phyloP scores from a whole-genome alignment of 441 rosid genomes.

The Brassica hybrid region DNA sequence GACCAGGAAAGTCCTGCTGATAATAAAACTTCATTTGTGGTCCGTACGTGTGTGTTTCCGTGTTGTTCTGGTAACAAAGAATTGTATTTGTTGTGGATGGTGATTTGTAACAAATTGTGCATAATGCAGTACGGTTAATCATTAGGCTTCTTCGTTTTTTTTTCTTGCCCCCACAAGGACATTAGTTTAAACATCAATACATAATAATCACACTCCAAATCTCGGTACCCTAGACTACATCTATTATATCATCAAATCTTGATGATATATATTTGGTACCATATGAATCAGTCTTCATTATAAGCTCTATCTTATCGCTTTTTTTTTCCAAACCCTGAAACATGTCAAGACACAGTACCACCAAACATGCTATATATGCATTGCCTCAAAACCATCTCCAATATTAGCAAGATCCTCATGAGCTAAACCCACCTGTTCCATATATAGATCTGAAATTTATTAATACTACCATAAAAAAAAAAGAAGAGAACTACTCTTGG shows the following conservation, averaged over 20 bases:
- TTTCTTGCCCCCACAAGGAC: conserved; percentile 4
- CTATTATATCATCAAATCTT: conserved; percentile 19
- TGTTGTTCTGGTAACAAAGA: conserved; percentile 33
- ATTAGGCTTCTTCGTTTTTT: conserved; percentile 8
- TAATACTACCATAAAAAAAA: conserved; percentile 11
- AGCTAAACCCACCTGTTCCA: conserved; percentile 70
- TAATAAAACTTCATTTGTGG: background rate
- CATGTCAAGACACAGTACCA: conserved; percentile 55
- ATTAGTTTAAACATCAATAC: conserved; percentile 25
- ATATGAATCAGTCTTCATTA: conserved; percentile 41
- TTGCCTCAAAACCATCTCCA: conserved; percentile 57
- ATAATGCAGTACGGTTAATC: background rate
- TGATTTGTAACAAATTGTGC: background rate
- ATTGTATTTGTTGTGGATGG: background rate
- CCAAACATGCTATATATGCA: conserved; percentile 61
- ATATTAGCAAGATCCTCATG: conserved; percentile 64
- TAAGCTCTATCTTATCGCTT: conserved; percentile 46
- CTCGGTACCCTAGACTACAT: conserved; percentile 20
- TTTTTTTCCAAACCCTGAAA: conserved; percentile 73
- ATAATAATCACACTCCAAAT: conserved; percentile 28
- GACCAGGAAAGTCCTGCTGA: conserved; percentile 44
- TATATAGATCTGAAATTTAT: conserved; percentile 23
- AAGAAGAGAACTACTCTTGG: background rate
- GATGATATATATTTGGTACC: conserved; percentile 11
- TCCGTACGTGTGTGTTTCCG: conserved; percentile 6